Base-by-base conservation (phyloP, 192 early-diverging fungal genomes). In the Linnemannia zychae region DNA sequence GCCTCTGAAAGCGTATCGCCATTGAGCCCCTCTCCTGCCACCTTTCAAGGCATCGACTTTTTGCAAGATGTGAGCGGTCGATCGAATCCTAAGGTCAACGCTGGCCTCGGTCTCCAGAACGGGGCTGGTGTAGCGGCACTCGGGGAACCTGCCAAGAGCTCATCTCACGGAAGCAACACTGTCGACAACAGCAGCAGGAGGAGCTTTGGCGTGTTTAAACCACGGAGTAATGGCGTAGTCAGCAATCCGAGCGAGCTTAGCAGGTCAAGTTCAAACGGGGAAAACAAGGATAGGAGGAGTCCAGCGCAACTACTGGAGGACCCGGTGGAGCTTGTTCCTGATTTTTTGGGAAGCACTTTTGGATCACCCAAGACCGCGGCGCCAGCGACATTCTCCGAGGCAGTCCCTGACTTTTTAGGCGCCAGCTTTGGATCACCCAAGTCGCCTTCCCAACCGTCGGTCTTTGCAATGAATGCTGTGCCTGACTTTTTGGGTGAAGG, bases 281-380 rank as follows among this genome's bases (percentile, higher is more conserved):
- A 50, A 37, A 70, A n/a, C 18, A 40, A 36, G 22, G 44, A 11
- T 50, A 70, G 44, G 50, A 67, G 52, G 71, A 71, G 69, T 9
- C 24, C 24, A 22, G 2, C 48, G 0, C 72, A 60, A 28, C 63
- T 71, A 1, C 31, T 79, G 71, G 50, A 68, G 7, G 72, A 65
- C 12, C 71, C 67, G 37, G 52, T 60, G 7, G 80, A 81, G 15
- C 28, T 66, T 22, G 46, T 76, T 20, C 80, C 69, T 18, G 80
- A 81, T 47, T 81, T 81, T 28, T 47, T 81, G 28, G 74, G 80
- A 4, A 60, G 69, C 18, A 67, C 53, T 5, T 76, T 81, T 66
- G 53, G 38, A 36, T 22, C 18, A 38, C 48, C 77, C 22, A 63
- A 7, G 22, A n/a, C 46, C 1, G 16, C 36, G 44, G 9, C 71